Conservation (phyloP, 1,284 basidiomycete species). For the Leccinum angustisporum region DNA sequence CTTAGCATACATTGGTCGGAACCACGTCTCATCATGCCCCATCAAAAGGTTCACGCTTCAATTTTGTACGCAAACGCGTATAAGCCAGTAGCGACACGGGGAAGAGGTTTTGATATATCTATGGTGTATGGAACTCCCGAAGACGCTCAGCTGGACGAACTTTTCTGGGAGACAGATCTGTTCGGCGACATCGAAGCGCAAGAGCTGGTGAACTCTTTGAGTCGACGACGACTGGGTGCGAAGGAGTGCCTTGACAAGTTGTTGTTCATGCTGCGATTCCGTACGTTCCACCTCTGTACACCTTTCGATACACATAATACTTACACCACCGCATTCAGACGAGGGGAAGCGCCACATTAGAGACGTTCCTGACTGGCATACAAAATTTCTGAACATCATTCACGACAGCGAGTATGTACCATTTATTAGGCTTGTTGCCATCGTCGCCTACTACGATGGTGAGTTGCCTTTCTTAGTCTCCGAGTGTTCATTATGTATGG, state of each 20-base stretch:
- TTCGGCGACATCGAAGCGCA: not conserved
- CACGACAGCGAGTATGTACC: not conserved
- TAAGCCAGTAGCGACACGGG: not conserved
- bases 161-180: not conserved
- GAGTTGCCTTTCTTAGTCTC: constrained; percentile 9
- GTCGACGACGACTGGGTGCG: not conserved
- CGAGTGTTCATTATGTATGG: not conserved
- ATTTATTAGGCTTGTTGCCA: constrained; percentile 21
- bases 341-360: constrained; percentile 24
- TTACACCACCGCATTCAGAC: constrained; percentile 5
- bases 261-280: constrained; percentile 14
- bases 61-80: not conserved
- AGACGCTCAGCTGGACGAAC: not conserved
- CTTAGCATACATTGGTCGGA: not conserved
- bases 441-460: constrained; percentile 27
- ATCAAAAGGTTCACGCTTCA: not conserved
- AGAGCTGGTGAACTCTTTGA: not conserved
- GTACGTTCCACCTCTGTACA: constrained; percentile 8
- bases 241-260: not conserved
- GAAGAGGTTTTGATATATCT: not conserved
- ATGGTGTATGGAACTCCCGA: not conserved
- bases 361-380: constrained; percentile 12
- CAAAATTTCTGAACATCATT: constrained; percentile 14
- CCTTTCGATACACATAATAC: not conserved
- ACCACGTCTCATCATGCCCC: not conserved